Conservation (phyloP, 371 early-diverging fungal genomes). For the Phascolomyces articulosus region DNA sequence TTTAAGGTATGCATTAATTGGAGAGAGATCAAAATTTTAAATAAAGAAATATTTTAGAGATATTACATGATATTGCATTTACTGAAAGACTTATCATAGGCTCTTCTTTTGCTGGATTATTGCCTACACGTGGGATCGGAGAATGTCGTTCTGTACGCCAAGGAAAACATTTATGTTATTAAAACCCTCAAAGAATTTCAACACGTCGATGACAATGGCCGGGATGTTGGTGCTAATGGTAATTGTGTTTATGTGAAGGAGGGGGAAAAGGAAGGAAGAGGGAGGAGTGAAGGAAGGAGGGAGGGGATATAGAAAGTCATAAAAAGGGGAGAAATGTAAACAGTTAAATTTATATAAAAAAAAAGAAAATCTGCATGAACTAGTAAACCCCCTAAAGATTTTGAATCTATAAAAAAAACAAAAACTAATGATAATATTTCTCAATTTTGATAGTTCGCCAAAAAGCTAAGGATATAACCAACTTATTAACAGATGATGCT, state of each 20-base stretch:
- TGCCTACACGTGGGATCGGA: slow-evolving; percentile 86
- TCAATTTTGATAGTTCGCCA: slow-evolving; percentile 73
- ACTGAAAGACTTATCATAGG: slow-evolving; percentile 24
- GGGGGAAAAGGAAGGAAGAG: not conserved
- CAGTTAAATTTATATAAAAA: too few relatives aligned
- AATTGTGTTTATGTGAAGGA: not conserved
- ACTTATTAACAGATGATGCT: slow-evolving; percentile 79
- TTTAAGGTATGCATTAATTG: slow-evolving; percentile 79
- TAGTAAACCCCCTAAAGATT: too few relatives aligned
- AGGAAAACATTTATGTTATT: slow-evolving; percentile 89
- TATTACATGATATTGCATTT: not conserved
- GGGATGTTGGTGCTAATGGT: slow-evolving; percentile 90
- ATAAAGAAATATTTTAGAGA: not conserved
- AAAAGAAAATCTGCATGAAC: too few relatives aligned
- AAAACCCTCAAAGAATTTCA: slow-evolving; percentile 97
- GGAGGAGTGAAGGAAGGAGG: not conserved
- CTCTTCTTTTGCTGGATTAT: slow-evolving; percentile 70
- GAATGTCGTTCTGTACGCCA: slow-evolving; percentile 84
- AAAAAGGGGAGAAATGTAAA: too few relatives aligned
- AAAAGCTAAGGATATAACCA: slow-evolving; percentile 90
- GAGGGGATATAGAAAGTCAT: too few relatives aligned
- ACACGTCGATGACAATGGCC: slow-evolving; percentile 89
- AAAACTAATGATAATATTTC: too few relatives aligned
- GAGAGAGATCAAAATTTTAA: not conserved
- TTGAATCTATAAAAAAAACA: too few relatives aligned